These are phyloP conservation scores for Kodamaea restingae DNA, from an alignment of 805 yeast species.

Conservation along the genomic window DNA sequence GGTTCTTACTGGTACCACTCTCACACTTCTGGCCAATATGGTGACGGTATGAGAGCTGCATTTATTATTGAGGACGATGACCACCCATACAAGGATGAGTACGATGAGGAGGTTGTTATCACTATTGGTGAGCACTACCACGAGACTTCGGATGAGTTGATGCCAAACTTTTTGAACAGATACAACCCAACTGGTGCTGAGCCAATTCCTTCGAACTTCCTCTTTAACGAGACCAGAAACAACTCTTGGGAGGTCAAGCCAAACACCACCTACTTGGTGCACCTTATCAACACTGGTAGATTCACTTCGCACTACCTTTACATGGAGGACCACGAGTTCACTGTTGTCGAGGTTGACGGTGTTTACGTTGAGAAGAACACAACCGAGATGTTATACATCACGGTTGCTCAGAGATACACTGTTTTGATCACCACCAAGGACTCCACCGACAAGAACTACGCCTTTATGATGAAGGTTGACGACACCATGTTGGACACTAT, in stretches of 20 bases:
- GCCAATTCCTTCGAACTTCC: constrained; percentile 81
- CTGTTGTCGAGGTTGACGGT: constrained; percentile 92
- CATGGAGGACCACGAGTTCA: constrained; percentile 83
- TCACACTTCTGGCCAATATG: constrained; percentile 84
- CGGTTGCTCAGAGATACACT: constrained; percentile 90
- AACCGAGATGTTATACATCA: constrained; percentile 69
- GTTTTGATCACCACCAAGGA: constrained; percentile 72
- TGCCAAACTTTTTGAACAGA: constrained; percentile 55
- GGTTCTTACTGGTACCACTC: constrained; percentile 99
- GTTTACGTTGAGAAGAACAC: constrained; percentile 71
- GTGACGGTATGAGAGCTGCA: constrained; percentile 86
- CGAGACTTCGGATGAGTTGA: constrained; percentile 47
- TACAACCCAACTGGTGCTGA: constrained; percentile 98
- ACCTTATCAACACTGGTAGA: constrained; percentile 84
- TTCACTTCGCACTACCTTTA: constrained; percentile 86
- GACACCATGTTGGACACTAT: constrained; percentile 73
- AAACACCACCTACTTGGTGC: constrained; percentile 74
- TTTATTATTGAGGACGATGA: constrained; percentile 71
- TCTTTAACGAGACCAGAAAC: constrained; percentile 79
- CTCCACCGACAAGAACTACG: constrained; percentile 59
- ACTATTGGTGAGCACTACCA: constrained; percentile 90
- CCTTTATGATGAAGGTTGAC: constrained; percentile 80
- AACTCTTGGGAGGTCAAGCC: constrained; percentile 79
- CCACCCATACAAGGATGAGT: constrained; percentile 55
- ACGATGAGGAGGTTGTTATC: constrained; percentile 73